Conservation (phyloP, 106 monocot species). For the Triglochin maritima region DNA sequence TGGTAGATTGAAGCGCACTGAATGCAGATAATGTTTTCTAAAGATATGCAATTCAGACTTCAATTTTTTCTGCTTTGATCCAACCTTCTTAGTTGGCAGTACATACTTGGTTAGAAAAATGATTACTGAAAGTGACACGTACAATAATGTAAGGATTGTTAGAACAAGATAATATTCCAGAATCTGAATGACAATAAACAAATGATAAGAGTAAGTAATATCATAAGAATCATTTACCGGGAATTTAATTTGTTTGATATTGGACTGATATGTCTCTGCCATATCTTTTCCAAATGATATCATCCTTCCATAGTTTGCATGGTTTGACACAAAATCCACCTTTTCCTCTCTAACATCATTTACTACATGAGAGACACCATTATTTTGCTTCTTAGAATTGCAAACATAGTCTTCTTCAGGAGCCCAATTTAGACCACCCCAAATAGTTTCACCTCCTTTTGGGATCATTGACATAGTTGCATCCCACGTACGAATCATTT, state of each 20-base stretch:
- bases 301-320: constrained; percentile 69
- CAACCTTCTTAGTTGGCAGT: too few species aligned
- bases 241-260: constrained; percentile 66
- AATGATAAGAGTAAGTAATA: neutral
- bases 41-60: too few species aligned
- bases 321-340: constrained; percentile 10
- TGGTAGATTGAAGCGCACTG: too few species aligned
- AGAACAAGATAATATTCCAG: neutral
- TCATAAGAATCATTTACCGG: constrained; percentile 33
- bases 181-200: neutral
- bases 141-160: too few species aligned
- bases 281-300: constrained; percentile 92
- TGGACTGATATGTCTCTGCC: constrained; percentile 44
- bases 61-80: too few species aligned
- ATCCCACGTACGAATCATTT: constrained; percentile 99
- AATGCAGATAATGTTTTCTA: too few species aligned
- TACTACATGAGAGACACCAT: constrained; percentile 27
- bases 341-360: constrained; percentile 22
- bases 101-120: too few species aligned
- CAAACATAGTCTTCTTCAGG: constrained; percentile 78
- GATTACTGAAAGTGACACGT: too few species aligned
- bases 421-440: constrained; percentile 90
- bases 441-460: constrained; percentile 96
- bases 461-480: constrained; percentile 99
- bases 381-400: constrained; percentile 39